Evolutionary conservation across 768 basidiomycete species (phyloP), one percentile per base, ranked within the genome.

Genomic region (Termitomyces sp.): DNA sequence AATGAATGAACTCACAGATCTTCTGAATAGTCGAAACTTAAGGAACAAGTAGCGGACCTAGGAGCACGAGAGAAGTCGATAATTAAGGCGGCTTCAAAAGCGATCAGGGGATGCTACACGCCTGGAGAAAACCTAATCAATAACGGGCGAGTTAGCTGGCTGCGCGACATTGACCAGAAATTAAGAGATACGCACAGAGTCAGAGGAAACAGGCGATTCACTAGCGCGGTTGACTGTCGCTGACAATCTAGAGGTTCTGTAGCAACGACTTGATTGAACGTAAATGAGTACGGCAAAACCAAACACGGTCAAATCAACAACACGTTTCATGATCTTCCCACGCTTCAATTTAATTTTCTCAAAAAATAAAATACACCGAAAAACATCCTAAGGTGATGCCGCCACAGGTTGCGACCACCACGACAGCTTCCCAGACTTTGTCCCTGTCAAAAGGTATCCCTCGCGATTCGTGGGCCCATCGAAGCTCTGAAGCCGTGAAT

Each of bases 371-470:
- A 20, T 33, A 39, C 48, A 57, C 26, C 36, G 13, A 37, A 50
- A 14, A 36, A 20, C 49, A 20, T 53, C 62, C 14, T 55, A 68
- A 24, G 60, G 48, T 18, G 68, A 61, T 16, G 71, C 71, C 7
- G 74, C 70, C 24, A 72, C 69, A 49, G 79, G 80, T 57, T 76
- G 74, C 22, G 77, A 75, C 84, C 84, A 87, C 86, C 86, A 87
- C 24, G 75, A 76, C 42, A 87, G 66, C 34, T 74, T 70, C 1
- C 86, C 86, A 18, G 75, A 65, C 63, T 76, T 80, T 27, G 86
- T 86, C 10, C 84, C 85, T 14, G 82, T 85, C 12, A 87, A 67
- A 48, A 87, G 74, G 61, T 75, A 76, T 13, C 80, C 76, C 26
- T 73, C 73, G 24, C 72, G 65, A 20, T 70, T 69, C 7, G 67